Evolutionary conservation across 73 alveolate genomes (phyloP).

Genomic region (Tetrahymena malaccensis): DNA sequence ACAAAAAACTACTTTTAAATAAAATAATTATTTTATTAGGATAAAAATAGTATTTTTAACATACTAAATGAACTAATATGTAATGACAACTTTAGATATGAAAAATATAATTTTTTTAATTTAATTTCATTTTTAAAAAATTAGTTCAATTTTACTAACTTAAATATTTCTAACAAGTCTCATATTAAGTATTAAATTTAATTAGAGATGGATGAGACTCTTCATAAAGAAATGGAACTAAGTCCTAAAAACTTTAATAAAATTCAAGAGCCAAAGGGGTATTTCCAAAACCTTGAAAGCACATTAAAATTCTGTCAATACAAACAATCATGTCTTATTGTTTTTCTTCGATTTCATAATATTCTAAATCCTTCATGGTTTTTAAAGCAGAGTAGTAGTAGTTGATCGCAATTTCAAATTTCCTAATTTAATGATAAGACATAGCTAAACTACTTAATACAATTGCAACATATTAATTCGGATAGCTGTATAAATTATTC

Average conservation of each 20-base stretch:
- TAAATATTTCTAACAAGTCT: neutral
- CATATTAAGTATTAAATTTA: neutral
- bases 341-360: neutral
- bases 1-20: too few relatives aligned
- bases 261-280: neutral
- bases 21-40: too few relatives aligned
- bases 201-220: neutral
- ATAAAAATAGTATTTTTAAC: too few relatives aligned
- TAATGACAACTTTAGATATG: too few relatives aligned
- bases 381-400: neutral
- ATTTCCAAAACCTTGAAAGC: neutral
- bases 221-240: neutral
- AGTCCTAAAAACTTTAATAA: neutral
- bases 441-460: neutral
- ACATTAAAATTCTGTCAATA: neutral
- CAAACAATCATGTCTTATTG: neutral
- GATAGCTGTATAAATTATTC: neutral
- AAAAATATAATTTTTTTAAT: too few relatives aligned
- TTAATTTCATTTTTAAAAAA: too few relatives aligned
- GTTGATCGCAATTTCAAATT: neutral
- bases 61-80: too few relatives aligned
- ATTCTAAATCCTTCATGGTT: neutral
- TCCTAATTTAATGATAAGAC: neutral
- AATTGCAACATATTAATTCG: neutral
- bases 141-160: too few relatives aligned